These are phyloP conservation scores for Penicillium sp. DNA, from an alignment of 2,329 filamentous ascomycete genomes.

Conservation along the genomic window DNA sequence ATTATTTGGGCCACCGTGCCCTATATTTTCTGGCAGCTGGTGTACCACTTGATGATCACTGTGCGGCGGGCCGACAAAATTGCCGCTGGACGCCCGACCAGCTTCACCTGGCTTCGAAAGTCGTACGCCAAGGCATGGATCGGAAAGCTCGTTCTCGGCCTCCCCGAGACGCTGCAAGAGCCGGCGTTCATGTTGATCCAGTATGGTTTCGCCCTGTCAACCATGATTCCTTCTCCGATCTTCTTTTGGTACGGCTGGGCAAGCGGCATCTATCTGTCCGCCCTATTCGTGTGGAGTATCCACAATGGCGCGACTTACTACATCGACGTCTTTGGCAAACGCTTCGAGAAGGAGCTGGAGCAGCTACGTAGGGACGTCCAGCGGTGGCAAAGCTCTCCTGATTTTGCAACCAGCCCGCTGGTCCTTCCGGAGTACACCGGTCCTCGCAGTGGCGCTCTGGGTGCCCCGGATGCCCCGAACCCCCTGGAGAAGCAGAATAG, in stretches of 20 bases:
- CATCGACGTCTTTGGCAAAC: conserved; percentile 94
- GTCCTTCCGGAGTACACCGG: conserved; percentile 23
- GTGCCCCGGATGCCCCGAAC: conserved; percentile 15
- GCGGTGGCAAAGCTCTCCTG: conserved; percentile 68
- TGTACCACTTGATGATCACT: conserved; percentile 93
- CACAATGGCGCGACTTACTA: conserved; percentile 98
- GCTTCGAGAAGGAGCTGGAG: conserved; percentile 95
- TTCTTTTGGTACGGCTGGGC: conserved; percentile 91
- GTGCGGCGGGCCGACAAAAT: conserved; percentile 95
- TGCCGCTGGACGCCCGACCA: conserved; percentile 88
- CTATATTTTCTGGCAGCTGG: conserved; percentile 88
- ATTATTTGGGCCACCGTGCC: conserved; percentile 90
- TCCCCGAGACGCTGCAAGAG: conserved; percentile 76
- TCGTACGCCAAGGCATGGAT: conserved; percentile 90
- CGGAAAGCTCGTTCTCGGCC: conserved; percentile 75
- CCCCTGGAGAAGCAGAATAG: conserved; percentile 22
- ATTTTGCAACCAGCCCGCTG: conserved; percentile 31
- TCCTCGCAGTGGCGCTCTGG: conserved; percentile 21
- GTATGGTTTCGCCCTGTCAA: conserved; percentile 83
- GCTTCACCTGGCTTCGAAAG: conserved; percentile 92
- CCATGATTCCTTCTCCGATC: conserved; percentile 89
- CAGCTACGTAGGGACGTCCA: conserved; percentile 82
- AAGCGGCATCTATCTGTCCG: conserved; percentile 70
- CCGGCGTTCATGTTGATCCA: conserved; percentile 94
- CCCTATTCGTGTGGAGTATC: conserved; percentile 90